A percentile compares a stretch with the other conserved stretches of the same genome.
Evolutionary conservation across 352 stramenopile species (phyloP).

Genomic region (Phytophthora rubi): DNA sequence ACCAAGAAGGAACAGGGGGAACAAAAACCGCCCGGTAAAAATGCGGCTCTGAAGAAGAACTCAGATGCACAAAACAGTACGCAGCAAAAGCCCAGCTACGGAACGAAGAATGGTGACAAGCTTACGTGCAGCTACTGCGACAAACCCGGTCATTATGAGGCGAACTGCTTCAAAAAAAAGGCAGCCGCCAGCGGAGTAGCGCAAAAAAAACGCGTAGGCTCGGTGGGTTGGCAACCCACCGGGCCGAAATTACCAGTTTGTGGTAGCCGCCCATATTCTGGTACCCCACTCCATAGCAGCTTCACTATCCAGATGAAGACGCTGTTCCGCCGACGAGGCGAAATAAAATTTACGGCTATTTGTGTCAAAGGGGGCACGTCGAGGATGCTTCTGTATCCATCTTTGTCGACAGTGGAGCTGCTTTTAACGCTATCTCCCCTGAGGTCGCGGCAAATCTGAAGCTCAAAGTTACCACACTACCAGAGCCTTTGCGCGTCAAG

Average conservation of each 20-base stretch:
- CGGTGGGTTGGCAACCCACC: constrained; percentile 15
- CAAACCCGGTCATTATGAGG: constrained; percentile 1
- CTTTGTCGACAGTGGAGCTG: constrained; percentile 15
- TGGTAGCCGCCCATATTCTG: constrained; percentile 7
- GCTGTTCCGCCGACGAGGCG: not conserved
- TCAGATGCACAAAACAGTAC: not conserved
- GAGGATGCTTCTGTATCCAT: constrained; percentile 3
- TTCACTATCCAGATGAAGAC: constrained; percentile 4
- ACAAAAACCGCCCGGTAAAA: not conserved
- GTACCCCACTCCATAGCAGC: not conserved
- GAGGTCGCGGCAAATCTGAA: not conserved
- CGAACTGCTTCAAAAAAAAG: constrained; percentile 13
- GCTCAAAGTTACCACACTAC: not conserved
- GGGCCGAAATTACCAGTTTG: constrained; percentile 1
- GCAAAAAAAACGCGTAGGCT: constrained; percentile 14
- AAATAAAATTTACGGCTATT: constrained; percentile 15
- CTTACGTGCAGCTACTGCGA: not conserved
- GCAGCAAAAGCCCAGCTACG: not conserved
- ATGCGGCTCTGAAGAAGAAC: not conserved
- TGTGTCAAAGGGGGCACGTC: not conserved
- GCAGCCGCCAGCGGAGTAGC: not conserved
- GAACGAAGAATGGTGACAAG: not conserved
- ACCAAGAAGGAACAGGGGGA: not conserved
- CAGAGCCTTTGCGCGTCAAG: not conserved
- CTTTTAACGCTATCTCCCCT: constrained; percentile 6